Conservation (phyloP, 805 yeast genomes). For the Cyberlindnera mycetangii region DNA sequence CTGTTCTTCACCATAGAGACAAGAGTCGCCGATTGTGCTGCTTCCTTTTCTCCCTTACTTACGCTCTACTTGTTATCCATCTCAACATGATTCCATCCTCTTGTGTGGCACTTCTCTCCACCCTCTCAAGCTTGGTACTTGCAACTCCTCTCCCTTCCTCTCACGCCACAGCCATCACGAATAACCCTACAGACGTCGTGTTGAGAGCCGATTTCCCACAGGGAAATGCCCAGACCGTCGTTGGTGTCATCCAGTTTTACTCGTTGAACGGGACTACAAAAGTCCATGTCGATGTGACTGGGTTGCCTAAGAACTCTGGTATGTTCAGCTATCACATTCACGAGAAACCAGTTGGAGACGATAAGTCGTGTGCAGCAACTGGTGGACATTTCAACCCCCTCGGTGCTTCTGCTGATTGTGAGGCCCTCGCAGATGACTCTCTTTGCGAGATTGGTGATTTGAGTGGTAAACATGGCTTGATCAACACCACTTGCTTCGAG, state of each 20-base stretch:
- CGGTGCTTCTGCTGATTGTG: constrained; percentile 52
- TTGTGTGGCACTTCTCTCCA: neutral
- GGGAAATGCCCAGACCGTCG: constrained; percentile 33
- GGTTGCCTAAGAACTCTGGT: constrained; percentile 64
- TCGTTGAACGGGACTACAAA: constrained; percentile 57
- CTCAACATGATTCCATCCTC: neutral
- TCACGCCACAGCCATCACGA: constrained; percentile 15
- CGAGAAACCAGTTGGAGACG: constrained; percentile 48
- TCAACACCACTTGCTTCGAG: constrained; percentile 68
- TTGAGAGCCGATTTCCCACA: constrained; percentile 31
- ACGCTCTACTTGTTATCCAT: too few species aligned
- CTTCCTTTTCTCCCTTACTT: too few species aligned
- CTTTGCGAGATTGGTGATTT: constrained; percentile 72
- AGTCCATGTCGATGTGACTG: constrained; percentile 69
- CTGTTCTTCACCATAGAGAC: too few species aligned
- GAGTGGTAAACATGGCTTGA: constrained; percentile 74
- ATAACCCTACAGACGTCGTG: constrained; percentile 28
- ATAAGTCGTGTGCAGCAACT: constrained; percentile 51
- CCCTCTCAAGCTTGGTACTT: neutral
- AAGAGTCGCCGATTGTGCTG: too few species aligned
- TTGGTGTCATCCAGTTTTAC: constrained; percentile 57
- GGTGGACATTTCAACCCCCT: constrained; percentile 66
- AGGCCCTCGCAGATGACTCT: constrained; percentile 46
- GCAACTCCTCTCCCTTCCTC: constrained; percentile 1
- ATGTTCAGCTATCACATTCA: constrained; percentile 72